These are phyloP conservation scores for Malus hybrid DNA, from an alignment of 331 rosid species.

Conservation along the genomic window DNA sequence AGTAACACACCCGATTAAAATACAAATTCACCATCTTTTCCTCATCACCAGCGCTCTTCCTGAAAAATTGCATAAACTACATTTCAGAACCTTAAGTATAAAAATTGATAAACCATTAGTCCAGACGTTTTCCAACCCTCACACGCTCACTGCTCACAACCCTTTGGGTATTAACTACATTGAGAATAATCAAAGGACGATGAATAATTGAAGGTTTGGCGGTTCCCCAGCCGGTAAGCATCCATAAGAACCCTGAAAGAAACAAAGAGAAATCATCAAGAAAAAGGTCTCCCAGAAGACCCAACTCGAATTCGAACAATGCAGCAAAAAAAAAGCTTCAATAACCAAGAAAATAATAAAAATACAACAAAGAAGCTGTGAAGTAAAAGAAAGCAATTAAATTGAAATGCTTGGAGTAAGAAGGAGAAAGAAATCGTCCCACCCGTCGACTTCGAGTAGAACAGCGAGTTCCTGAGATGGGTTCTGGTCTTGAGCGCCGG, in stretches of 20 bases:
- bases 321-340: not conserved
- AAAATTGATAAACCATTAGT: slow-evolving; percentile 1
- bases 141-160: no score
- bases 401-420: not conserved
- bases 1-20: slow-evolving; percentile 64
- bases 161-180: no score
- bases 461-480: slow-evolving; percentile 54
- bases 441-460: slow-evolving; percentile 94
- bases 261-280: not conserved
- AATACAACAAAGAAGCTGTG: not conserved
- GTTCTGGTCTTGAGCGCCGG: slow-evolving; percentile 17
- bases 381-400: not conserved
- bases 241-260: slow-evolving; percentile 69
- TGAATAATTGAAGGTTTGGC: slow-evolving; percentile 52
- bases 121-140: not conserved
- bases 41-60: slow-evolving; percentile 74
- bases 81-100: slow-evolving; percentile 6
- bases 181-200: no score
- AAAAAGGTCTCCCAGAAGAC: not conserved
- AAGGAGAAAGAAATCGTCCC: not conserved
- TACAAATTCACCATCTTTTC: slow-evolving; percentile 68
- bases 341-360: not conserved
- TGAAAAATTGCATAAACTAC: slow-evolving; percentile 24
- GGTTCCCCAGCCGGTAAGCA: slow-evolving; percentile 72
- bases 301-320: not conserved